Evolutionary conservation across 768 basidiomycete genomes (phyloP).

Genomic region (Calocera cornea): DNA sequence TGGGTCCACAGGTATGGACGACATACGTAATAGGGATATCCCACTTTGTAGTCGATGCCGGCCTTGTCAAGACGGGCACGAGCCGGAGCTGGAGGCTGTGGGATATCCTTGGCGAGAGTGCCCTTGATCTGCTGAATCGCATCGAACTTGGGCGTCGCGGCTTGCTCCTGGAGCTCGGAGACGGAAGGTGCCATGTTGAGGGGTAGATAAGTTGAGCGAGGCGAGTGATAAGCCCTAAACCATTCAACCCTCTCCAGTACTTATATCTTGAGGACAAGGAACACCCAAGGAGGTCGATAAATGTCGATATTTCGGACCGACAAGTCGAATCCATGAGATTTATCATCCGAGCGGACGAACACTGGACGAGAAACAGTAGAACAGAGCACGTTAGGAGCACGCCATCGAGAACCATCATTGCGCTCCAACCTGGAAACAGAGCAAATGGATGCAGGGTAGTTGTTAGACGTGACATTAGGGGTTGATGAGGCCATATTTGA

Average conservation of each 20-base stretch:
- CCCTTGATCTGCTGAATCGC: background rate
- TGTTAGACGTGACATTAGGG: background rate
- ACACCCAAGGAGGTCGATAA: background rate
- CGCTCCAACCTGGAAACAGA: background rate
- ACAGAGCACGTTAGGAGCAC: constrained; percentile 1
- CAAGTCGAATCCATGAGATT: background rate
- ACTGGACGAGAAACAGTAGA: background rate
- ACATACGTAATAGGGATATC: constrained; percentile 1
- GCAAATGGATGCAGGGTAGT: background rate
- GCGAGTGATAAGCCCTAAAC: background rate
- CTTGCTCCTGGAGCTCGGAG: background rate
- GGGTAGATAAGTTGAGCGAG: background rate
- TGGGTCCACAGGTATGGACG: background rate
- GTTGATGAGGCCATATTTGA: background rate
- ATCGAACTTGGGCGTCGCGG: background rate
- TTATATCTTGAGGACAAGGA: background rate
- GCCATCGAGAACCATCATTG: background rate
- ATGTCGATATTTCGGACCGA: background rate
- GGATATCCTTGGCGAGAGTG: background rate
- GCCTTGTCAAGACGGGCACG: constrained; percentile 3
- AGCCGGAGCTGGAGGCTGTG: background rate
- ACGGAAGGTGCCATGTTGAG: constrained; percentile 4
- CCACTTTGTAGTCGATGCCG: constrained; percentile 4
- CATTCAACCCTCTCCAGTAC: background rate
- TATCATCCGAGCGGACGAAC: background rate